These are phyloP conservation scores for Phytopythium mirpurense DNA, from an alignment of 352 stramenopile species.

Conservation along the genomic window DNA sequence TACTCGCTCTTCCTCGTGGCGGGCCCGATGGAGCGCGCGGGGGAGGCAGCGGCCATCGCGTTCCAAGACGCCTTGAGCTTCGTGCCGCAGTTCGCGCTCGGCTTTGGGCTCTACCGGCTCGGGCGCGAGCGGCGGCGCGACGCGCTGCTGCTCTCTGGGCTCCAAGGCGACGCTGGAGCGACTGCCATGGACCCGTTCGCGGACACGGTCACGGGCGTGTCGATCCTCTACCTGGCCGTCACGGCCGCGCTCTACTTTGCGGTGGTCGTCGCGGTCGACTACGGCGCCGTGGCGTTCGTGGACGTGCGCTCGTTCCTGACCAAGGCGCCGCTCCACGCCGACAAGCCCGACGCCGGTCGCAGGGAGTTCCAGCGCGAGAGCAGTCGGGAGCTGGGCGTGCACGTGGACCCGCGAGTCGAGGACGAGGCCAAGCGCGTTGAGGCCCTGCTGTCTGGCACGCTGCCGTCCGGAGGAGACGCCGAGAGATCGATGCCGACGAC, in stretches of 20 bases:
- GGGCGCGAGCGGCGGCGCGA: not conserved
- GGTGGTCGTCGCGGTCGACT: conserved; percentile 34
- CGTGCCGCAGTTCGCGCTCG: conserved; percentile 19
- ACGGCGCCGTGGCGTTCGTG: not conserved
- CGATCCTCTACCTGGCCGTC: conserved; percentile 35
- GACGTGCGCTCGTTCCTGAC: not conserved
- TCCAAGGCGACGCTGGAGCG: not conserved
- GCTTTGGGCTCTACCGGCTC: conserved; percentile 14
- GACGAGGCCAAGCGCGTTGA: not conserved
- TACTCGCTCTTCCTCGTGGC: conserved; percentile 11
- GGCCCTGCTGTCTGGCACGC: not conserved
- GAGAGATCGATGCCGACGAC: not conserved
- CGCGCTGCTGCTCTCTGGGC: not conserved
- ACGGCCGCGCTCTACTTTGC: conserved; percentile 39
- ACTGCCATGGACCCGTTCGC: conserved; percentile 11
- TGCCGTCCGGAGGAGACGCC: not conserved
- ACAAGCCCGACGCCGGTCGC: not conserved
- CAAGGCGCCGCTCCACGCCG: not conserved
- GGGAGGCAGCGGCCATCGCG: not conserved
- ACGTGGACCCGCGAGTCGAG: conserved; percentile 2
- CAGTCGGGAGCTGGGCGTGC: not conserved
- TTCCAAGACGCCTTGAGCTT: conserved; percentile 18
- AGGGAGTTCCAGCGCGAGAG: not conserved
- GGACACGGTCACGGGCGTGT: conserved; percentile 7
- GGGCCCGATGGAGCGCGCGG: not conserved